phyloP scores from a whole-genome alignment of 768 basidiomycete genomes.

The Suillus lakei region DNA sequence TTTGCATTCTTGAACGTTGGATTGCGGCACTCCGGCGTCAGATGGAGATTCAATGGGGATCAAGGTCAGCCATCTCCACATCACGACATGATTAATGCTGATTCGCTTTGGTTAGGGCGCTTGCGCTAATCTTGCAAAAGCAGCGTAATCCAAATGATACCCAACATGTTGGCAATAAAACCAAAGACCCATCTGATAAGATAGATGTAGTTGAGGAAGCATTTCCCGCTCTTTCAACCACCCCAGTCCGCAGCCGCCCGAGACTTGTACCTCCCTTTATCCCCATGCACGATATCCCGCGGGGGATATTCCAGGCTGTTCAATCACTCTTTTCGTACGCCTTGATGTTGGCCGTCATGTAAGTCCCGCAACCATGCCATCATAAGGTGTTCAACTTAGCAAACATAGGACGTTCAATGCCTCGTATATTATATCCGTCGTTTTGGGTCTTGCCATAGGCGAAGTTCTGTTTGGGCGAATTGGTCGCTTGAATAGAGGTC shows the following conservation, averaged over 20 bases:
- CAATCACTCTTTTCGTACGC: slow-evolving; percentile 68
- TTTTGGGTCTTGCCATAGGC: slow-evolving; percentile 73
- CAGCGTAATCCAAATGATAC: background rate
- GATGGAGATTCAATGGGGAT: slow-evolving; percentile 61
- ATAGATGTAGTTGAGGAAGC: slow-evolving; percentile 16
- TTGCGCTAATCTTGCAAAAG: slow-evolving; percentile 8
- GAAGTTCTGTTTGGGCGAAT: slow-evolving; percentile 74
- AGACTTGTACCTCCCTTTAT: slow-evolving; percentile 65
- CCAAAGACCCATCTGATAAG: background rate
- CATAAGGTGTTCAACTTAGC: slow-evolving; percentile 14
- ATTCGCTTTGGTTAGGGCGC: slow-evolving; percentile 14
- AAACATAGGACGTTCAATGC: slow-evolving; percentile 79
- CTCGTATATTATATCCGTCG: slow-evolving; percentile 73
- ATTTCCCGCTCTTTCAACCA: background rate
- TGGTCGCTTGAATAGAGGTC: slow-evolving; percentile 24
- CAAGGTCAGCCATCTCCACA: slow-evolving; percentile 55
- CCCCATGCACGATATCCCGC: slow-evolving; percentile 65
- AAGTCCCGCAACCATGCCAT: slow-evolving; percentile 30
- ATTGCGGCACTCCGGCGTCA: slow-evolving; percentile 59
- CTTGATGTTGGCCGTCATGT: slow-evolving; percentile 88
- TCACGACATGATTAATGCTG: slow-evolving; percentile 1
- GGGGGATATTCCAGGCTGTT: slow-evolving; percentile 66
- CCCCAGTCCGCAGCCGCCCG: slow-evolving; percentile 31
- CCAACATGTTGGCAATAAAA: background rate
- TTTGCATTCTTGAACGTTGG: slow-evolving; percentile 75